Conservation (phyloP, 805 yeast genomes). For the Vanderwaltozyma yarrowii region DNA sequence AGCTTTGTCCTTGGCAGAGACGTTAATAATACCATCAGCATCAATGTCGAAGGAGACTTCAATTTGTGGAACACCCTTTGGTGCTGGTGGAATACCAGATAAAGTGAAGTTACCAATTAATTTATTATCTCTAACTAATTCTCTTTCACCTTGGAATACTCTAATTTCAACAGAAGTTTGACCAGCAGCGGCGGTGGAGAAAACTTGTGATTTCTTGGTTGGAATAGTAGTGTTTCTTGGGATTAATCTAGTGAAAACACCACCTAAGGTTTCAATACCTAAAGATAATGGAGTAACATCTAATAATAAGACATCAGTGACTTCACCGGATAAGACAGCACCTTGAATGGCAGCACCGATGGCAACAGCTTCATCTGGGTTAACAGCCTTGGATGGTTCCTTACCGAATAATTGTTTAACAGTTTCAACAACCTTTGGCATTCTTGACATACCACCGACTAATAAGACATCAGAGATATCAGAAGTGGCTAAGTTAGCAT, state of each 20-base stretch:
- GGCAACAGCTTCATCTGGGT: conserved; percentile 99
- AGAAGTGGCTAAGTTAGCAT: conserved; percentile 75
- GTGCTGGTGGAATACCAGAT: conserved; percentile 94
- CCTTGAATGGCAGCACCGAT: conserved; percentile 99
- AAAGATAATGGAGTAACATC: conserved; percentile 97
- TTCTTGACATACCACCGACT: conserved; percentile 98
- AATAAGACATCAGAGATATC: conserved; percentile 89
- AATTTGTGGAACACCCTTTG: conserved; percentile 77
- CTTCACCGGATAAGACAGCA: conserved; percentile 92
- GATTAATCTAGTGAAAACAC: conserved; percentile 96
- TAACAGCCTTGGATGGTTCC: conserved; percentile 91
- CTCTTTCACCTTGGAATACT: conserved; percentile 99
- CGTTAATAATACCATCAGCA: conserved; percentile 96
- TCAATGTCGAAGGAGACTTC: conserved; percentile 91
- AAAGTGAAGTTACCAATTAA: conserved; percentile 97
- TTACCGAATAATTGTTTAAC: conserved; percentile 47
- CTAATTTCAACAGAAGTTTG: conserved; percentile 99
- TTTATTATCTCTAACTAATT: conserved; percentile 95
- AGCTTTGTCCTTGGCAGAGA: conserved; percentile 87
- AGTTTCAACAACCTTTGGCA: conserved; percentile 67
- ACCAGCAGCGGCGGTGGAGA: conserved; percentile 97
- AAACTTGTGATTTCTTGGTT: conserved; percentile 96
- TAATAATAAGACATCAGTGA: conserved; percentile 83
- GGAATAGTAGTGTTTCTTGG: conserved; percentile 99
- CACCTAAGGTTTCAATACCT: conserved; percentile 99